Evolutionary conservation across 768 basidiomycete genomes (phyloP), one percentile per base, ranked within the genome.

Genomic region (Mycena sanguinolenta): DNA sequence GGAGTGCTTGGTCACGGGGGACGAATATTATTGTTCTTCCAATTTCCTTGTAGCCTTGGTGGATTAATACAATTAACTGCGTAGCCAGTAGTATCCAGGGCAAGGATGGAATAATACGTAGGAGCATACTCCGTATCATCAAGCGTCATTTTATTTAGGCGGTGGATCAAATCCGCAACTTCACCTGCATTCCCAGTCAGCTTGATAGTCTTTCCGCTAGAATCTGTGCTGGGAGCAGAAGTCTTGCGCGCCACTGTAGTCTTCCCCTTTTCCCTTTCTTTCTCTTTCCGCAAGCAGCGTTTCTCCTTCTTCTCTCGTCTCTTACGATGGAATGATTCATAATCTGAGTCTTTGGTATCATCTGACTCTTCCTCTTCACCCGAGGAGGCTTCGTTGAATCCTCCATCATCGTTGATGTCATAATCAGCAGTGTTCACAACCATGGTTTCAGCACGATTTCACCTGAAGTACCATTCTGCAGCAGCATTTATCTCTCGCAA

Each of bases 111-210:
- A 23, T 64, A 74, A 50, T 65, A 72, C 1, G 66, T 38, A 0
- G 65, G 28, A 27, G 65, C 58, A 67, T 75, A 74, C 25, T 67
- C 66, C 2, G 64, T 36, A 36, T 75, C 73, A 13, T 72, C 65
- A 0, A 72, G 1, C 14, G 58, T 54, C 70, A 74, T 75, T 7
- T 27, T 38, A 34, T 71, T 71, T 7, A 73, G 39, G 53, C 65
- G 23, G 0, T 60, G 49, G 42, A 75, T 70, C 21, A 75, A 25
- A 2, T 49, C 59, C n/a, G 67, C 50, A 17, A 74, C 49, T 50
- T 74, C 70, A 16, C 60, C 59, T 17, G 53, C 25, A n/a, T n/a
- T n/a, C n/a, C n/a, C n/a, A n/a, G n/a, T n/a, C n/a, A n/a, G n/a
- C n/a, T n/a, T n/a, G n/a, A n/a, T n/a, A n/a, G n/a, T n/a, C n/a